These are phyloP conservation scores for Verticillium tricorpus DNA, from an alignment of 2,329 filamentous ascomycete genomes.

Conservation along the genomic window DNA sequence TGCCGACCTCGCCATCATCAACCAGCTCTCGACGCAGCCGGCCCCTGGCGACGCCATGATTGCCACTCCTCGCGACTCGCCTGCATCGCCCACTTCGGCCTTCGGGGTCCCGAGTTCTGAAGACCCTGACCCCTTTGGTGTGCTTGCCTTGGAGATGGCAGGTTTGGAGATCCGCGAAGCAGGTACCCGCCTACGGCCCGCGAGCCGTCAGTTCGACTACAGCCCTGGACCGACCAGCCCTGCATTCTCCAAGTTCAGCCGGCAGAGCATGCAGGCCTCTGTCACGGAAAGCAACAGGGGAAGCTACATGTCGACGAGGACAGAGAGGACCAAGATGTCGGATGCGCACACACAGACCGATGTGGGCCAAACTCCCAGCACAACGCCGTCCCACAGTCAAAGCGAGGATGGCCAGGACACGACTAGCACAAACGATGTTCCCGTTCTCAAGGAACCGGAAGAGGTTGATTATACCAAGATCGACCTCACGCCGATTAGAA, in stretches of 20 bases:
- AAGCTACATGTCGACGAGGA: constrained; percentile 71
- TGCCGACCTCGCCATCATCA: constrained; percentile 64
- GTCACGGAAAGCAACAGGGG: constrained; percentile 58
- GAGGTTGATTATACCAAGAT: constrained; percentile 59
- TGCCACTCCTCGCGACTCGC: constrained; percentile 35
- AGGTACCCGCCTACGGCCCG: constrained; percentile 68
- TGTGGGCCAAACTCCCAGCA: constrained; percentile 45
- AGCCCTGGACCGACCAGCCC: constrained; percentile 73
- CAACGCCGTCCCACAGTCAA: constrained; percentile 48
- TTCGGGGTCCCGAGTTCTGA: constrained; percentile 78
- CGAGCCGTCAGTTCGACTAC: constrained; percentile 79
- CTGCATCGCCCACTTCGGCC: constrained; percentile 33
- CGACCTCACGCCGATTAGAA: constrained; percentile 45
- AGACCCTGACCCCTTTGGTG: constrained; percentile 89
- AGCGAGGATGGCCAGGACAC: constrained; percentile 46
- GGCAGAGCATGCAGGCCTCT: constrained; percentile 66
- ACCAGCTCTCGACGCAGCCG: constrained; percentile 57
- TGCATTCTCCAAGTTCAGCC: constrained; percentile 50
- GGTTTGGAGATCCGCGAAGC: constrained; percentile 88
- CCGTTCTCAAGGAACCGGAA: constrained; percentile 35
- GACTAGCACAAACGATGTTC: constrained; percentile 35
- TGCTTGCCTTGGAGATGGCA: constrained; percentile 84
- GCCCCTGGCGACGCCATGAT: constrained; percentile 71
- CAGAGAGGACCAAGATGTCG: constrained; percentile 66
- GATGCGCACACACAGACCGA: constrained; percentile 63